Base-by-base conservation (phyloP, 495 filamentous ascomycete species). In the Talaromyces ruber region DNA sequence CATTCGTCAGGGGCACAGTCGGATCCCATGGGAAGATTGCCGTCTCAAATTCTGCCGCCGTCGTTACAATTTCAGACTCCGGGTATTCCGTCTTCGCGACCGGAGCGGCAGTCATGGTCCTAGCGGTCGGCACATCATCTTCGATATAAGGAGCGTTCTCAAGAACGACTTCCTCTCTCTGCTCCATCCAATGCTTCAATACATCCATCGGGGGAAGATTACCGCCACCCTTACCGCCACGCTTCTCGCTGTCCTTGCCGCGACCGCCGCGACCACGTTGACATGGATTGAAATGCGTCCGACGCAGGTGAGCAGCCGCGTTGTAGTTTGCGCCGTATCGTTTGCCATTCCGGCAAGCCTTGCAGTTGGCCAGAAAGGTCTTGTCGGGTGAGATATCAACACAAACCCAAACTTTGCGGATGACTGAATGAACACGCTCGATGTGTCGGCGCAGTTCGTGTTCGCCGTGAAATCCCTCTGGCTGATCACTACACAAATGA, bases 321-420 rank as follows among this genome's bases (percentile, higher is more conserved):
- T 98, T 98, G 70, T 98, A 97, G 72, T 98, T 96, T 24, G 89
- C 90, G 4, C 88, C 88, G 67, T 98, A 98, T 60, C 79, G 81
- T 76, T 97, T 97, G 55, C 80, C 75, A 30, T 82, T 82, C 9
- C 81, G 81, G 64, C 94, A 98, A 43, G 89, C 84, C 71, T 97
- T 96, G 82, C 94, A 98, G 63, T 88, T 89, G n/a, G 81, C 76
- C 6, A 98, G 81, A 64, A 91, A 87, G 5, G 72, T 81, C 66
- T 82, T 76, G 57, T 80, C 79, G 0, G 77, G 68, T 4, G 83
- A 84, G 54, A 86, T 82, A 47, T 90, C 85, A n/a, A 86, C 76
- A 69, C 89, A 93, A 6, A 97, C 80, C 84, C 84, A 98, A 60
- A 91, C 91, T 68, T 87, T 92, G 63, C 89, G 84, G 21, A 82